Base-by-base conservation (phyloP, 2,329 filamentous ascomycete genomes). In the Pyricularia pennisetigena region DNA sequence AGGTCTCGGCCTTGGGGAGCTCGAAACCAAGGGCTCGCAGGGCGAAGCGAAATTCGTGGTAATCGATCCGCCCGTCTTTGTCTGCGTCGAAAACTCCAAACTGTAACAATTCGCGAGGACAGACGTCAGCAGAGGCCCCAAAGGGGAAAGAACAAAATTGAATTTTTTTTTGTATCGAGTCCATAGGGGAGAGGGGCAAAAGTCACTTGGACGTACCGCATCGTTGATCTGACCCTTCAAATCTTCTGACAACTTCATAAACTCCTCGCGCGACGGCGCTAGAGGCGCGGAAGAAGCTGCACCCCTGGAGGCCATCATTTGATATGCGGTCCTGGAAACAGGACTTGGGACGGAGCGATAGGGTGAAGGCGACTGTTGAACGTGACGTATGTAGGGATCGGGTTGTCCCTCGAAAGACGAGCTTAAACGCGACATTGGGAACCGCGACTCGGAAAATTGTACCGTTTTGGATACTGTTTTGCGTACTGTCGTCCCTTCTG, bases 61-160 rank as follows among this genome's bases (percentile, higher is more conserved):
- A 98, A 82, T 98, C 94, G 76, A 99, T 92, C 79, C 91, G 89
- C 64, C 89, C 87, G 81, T 98, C 94, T 78, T 96, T 94, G 83
- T 98, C 94, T 75, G 97, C 90, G 78, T 98, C 95, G 84, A 99
- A 98, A 72, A 98, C 88, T 70, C 90, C 89, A 79, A 98, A 98
- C 91, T 97, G 72, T 61, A 67, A 12, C 8, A 16, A 32, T 49
- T n/a, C 4, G 4, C 3, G n/a, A 49, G 41, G 20, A n/a, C 2
- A 49, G n/a, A 6, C 41, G 20, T 49, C 7, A 49, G 41, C 20
- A 20, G 7, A n/a, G 41, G 32, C 28, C 14, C 7, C 62, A 63
- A 57, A 67, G 14, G 49, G 59, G 70, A 70, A 71, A 71, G 32
- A 68, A 41, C 59, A 10, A 63, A n/a, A n/a, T n/a, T n/a, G n/a